A percentile compares a stretch with the other conserved stretches of the same genome.
These are phyloP conservation scores for Dittrichia graveolens DNA, from an alignment of 129 eudicot genomes.

Conservation along the genomic window DNA sequence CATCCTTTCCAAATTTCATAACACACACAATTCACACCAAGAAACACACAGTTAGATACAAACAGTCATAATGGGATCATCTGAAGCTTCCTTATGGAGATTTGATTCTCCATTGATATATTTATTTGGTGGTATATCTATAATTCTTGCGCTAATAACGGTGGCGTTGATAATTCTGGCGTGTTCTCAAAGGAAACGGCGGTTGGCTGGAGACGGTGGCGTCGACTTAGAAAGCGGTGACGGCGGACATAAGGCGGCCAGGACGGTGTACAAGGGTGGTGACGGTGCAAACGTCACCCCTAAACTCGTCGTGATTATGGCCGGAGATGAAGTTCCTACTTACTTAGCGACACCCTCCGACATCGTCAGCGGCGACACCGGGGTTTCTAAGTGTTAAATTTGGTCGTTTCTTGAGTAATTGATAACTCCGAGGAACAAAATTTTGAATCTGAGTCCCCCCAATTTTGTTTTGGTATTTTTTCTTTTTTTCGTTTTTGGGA, in stretches of 20 bases:
- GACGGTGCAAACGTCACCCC: slow-evolving; percentile 29
- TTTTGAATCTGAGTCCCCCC: slow-evolving; percentile 30
- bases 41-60: slow-evolving; percentile 15
- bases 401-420: slow-evolving; percentile 6
- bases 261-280: neutral
- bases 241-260: neutral
- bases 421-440: slow-evolving; percentile 21
- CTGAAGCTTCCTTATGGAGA: slow-evolving; percentile 35
- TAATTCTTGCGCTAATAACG: slow-evolving; percentile 44
- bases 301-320: slow-evolving; percentile 61
- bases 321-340: slow-evolving; percentile 69
- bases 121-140: slow-evolving; percentile 51
- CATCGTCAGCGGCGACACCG: neutral
- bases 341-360: slow-evolving; percentile 52
- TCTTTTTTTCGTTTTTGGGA: neutral
- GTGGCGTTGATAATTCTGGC: slow-evolving; percentile 56
- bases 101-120: slow-evolving; percentile 63
- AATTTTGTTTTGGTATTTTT: slow-evolving; percentile 24
- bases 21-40: slow-evolving; percentile 32
- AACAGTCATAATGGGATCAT: slow-evolving; percentile 32
- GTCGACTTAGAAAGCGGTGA: slow-evolving; percentile 30
- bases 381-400: slow-evolving; percentile 11
- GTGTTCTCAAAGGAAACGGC: slow-evolving; percentile 43
- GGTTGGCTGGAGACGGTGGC: neutral
- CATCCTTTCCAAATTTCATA: slow-evolving; percentile 21